Evolutionary conservation across 2,329 filamentous ascomycete species (phyloP), one percentile per base, ranked within the genome.

Genomic region (Lizonia empirigonia): DNA sequence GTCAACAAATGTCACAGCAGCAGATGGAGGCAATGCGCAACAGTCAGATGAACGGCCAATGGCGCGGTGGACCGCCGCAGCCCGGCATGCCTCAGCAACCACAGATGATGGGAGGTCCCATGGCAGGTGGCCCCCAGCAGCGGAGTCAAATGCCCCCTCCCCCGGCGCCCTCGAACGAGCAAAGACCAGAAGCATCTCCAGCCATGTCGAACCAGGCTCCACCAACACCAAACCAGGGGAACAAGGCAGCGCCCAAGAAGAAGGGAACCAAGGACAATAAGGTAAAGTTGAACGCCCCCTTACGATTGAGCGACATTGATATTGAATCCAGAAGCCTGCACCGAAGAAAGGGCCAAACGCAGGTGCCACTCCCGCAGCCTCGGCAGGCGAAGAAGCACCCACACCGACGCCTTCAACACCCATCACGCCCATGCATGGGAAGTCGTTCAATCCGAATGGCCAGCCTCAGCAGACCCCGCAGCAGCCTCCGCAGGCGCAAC

Each of bases 211-310:
- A 76, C 36, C 61, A 64, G 39, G 87, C 87, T 27, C 89, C 90
- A 1, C 89, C 89, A 1, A 94, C 90, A 4, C 90, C 90, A 1
- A 86, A 84, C 42, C 88, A 90, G 68, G 72, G 78, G 1, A 87
- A 85, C 67, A 93, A 93, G 77, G 74, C 87, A 4, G 85, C 84
- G 26, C 87, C 88, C 1, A 91, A 90, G 59, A 93, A 93, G 82
- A 89, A 90, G 78, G 77, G 76, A 5, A 87, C 87, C 73, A 81
- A 78, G 54, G 78, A 82, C 5, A 88, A 87, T 73, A 90, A 90
- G 85, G 87, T 89, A 82, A 36, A 57, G 77, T 67, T 66, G 68
- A 65, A 62, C 54, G 53, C 47, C 62, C 57, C 50, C 53, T 26
- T 22, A 55, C 15, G 7, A 27, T 56, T 58, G 64, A 61, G 56